Evolutionary conservation across 768 basidiomycete genomes (phyloP).

Genomic region (Xerocomellus amylosporus): DNA sequence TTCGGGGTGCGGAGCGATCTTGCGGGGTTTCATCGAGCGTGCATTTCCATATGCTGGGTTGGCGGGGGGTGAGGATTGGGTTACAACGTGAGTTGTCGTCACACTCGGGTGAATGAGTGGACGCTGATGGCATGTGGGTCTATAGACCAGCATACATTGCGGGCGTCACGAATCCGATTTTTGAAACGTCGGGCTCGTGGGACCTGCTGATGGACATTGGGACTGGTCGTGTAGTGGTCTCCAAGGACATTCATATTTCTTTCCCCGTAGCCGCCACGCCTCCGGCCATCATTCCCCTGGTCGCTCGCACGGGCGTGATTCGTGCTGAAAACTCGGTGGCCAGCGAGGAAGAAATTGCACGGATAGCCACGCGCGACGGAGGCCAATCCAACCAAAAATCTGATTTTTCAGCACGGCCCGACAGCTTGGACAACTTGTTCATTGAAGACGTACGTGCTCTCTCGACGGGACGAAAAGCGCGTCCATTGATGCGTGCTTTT

Average conservation of each 20-base stretch:
- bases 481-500: background rate
- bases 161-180: conserved; percentile 96
- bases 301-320: conserved; percentile 57
- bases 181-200: conserved; percentile 85
- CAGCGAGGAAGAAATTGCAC: conserved; percentile 71
- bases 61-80: conserved; percentile 84
- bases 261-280: conserved; percentile 47
- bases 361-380: conserved; percentile 42
- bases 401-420: conserved; percentile 55
- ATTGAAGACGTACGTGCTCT: conserved; percentile 80
- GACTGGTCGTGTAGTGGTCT: conserved; percentile 79
- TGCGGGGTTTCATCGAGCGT: conserved; percentile 85
- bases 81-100: conserved; percentile 63
- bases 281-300: conserved; percentile 42
- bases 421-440: conserved; percentile 76
- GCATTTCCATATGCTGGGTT: conserved; percentile 96
- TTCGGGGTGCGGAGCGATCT: conserved; percentile 80
- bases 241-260: conserved; percentile 73
- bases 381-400: conserved; percentile 54
- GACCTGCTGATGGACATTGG: conserved; percentile 93
- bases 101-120: background rate
- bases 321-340: conserved; percentile 61
- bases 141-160: conserved; percentile 88
- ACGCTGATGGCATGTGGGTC: conserved; percentile 5
- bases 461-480: background rate